phyloP scores from a whole-genome alignment of 2,329 filamentous ascomycete genomes.

The Ilyonectria destructans region DNA sequence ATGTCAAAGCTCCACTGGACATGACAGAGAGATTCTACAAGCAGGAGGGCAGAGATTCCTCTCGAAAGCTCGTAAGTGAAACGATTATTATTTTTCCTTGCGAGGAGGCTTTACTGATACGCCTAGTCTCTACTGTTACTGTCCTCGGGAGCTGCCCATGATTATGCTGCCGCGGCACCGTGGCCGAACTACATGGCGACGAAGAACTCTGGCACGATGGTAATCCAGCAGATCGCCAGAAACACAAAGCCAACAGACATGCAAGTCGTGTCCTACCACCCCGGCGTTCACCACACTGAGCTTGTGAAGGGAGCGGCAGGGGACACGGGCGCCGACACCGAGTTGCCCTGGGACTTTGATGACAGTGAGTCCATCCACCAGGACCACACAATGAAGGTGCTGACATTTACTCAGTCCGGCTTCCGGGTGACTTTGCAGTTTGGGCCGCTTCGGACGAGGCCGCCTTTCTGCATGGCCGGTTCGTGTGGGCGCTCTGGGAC shows the following conservation, averaged over 20 bases:
- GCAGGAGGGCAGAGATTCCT: not conserved
- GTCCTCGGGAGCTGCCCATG: not conserved
- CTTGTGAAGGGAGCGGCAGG: not conserved
- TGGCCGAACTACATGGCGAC: constrained; percentile 52
- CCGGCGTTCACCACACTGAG: constrained; percentile 45
- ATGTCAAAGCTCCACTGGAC: constrained; percentile 16
- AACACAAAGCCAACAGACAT: constrained; percentile 54
- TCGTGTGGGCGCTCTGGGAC: constrained; percentile 66
- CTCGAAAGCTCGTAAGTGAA: constrained; percentile 4
- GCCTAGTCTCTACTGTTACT: not conserved
- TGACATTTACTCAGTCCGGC: constrained; percentile 37
- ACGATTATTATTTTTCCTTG: no score
- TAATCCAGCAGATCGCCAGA: constrained; percentile 50
- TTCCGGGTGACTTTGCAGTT: constrained; percentile 56
- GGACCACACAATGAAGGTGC: not conserved
- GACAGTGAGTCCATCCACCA: not conserved
- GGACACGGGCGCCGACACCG: not conserved
- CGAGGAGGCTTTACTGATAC: not conserved
- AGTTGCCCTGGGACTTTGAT: not conserved
- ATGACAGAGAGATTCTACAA: constrained; percentile 2
- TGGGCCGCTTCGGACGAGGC: constrained; percentile 62
- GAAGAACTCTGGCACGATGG: constrained; percentile 52
- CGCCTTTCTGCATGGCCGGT: constrained; percentile 61
- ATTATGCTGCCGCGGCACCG: constrained; percentile 32
- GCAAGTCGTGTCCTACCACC: constrained; percentile 58